A percentile compares a stretch with the other conserved stretches of the same genome.
phyloP scores from a whole-genome alignment of 371 early-diverging fungal species.

The Mortierella sp. region DNA sequence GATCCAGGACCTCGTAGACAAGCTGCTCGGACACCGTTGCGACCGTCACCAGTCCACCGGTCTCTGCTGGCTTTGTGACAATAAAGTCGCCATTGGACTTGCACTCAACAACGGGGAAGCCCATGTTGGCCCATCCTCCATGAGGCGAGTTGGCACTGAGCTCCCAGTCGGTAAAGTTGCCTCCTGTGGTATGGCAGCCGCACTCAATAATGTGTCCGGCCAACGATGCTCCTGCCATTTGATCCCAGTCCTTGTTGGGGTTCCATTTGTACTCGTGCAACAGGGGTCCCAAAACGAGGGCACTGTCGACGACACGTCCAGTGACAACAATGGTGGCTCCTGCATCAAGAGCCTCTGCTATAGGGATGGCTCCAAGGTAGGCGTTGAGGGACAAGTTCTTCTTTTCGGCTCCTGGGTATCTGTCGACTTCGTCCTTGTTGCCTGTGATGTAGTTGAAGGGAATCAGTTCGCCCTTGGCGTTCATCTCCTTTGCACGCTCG shows the following conservation, averaged over 20 bases:
- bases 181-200: conserved; percentile 84
- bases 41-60: conserved; percentile 77
- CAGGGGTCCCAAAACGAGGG: conserved; percentile 74
- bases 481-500: conserved; percentile 48
- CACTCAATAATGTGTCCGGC: conserved; percentile 87
- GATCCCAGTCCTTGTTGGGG: conserved; percentile 67
- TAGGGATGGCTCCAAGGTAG: conserved; percentile 72
- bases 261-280: conserved; percentile 73
- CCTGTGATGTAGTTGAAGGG: conserved; percentile 69
- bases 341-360: conserved; percentile 72
- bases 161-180: conserved; percentile 86
- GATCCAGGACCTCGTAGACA: conserved; percentile 80
- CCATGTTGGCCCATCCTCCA: conserved; percentile 81
- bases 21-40: conserved; percentile 82
- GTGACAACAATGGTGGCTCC: conserved; percentile 83
- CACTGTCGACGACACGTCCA: conserved; percentile 82
- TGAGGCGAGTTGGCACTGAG: conserved; percentile 69
- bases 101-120: conserved; percentile 82
- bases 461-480: conserved; percentile 57
- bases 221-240: conserved; percentile 77
- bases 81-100: conserved; percentile 69
- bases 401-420: conserved; percentile 64
- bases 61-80: conserved; percentile 79
- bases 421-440: conserved; percentile 65
- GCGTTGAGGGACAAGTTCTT: conserved; percentile 75